phyloP scores from a whole-genome alignment of 768 basidiomycete genomes.

The Coprinopsis sp. region DNA sequence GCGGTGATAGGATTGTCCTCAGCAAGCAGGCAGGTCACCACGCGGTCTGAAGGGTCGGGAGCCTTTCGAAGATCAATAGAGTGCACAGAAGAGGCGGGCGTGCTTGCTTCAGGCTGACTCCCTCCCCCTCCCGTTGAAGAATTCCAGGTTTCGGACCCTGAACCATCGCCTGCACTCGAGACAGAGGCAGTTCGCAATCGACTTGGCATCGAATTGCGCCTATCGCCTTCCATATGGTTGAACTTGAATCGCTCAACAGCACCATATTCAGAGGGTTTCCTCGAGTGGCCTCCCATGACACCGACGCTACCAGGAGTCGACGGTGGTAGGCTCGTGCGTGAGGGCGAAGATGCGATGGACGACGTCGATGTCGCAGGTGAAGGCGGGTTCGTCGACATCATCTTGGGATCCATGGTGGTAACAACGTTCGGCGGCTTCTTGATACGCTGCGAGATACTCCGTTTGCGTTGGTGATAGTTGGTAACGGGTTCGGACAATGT shows the following conservation, averaged over 20 bases:
- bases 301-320: constrained; percentile 57
- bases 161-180: constrained; percentile 75
- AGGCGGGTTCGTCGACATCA: constrained; percentile 69
- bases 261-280: constrained; percentile 88
- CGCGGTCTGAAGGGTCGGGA: constrained; percentile 76
- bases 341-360: constrained; percentile 86
- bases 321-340: constrained; percentile 67
- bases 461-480: constrained; percentile 60
- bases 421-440: constrained; percentile 82
- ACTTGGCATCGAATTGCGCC: constrained; percentile 82
- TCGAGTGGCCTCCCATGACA: constrained; percentile 52
- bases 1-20: constrained; percentile 98
- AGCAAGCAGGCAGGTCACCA: constrained; percentile 90
- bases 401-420: constrained; percentile 61
- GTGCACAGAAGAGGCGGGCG: constrained; percentile 81
- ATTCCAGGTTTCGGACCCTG: constrained; percentile 71
- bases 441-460: constrained; percentile 76
- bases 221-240: constrained; percentile 72
- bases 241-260: constrained; percentile 87
- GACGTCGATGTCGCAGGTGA: constrained; percentile 91
- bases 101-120: constrained; percentile 54
- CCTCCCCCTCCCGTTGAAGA: constrained; percentile 52
- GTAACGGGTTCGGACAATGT: constrained; percentile 60
- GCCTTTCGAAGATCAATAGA: constrained; percentile 76
- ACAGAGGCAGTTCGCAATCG: constrained; percentile 83